A percentile compares a stretch with the other conserved stretches of the same genome.
Evolutionary conservation across 805 yeast genomes (phyloP).

Genomic region (Saccharomyces jurei): DNA sequence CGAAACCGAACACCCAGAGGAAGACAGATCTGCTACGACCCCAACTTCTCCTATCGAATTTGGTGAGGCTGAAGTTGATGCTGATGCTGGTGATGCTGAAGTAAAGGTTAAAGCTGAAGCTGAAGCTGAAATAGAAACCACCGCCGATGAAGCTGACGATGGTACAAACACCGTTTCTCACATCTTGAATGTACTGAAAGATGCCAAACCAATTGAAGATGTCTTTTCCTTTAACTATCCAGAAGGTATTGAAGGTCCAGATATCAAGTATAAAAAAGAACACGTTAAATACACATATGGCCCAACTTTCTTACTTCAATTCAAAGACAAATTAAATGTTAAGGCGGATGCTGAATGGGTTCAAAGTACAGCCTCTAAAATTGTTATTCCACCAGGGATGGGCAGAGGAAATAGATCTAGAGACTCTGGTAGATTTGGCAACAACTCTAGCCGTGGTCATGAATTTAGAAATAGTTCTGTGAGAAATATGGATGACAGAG

Average conservation of each 20-base stretch:
- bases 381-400: constrained; percentile 28
- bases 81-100: constrained; percentile 13
- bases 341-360: constrained; percentile 58
- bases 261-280: constrained; percentile 33
- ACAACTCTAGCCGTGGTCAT: constrained; percentile 31
- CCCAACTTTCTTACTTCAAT: constrained; percentile 72
- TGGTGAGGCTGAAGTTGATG: constrained; percentile 15
- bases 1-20: constrained; percentile 11
- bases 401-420: constrained; percentile 23
- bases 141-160: constrained; percentile 15
- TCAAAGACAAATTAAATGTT: constrained; percentile 50
- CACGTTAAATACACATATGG: constrained; percentile 52
- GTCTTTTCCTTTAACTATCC: constrained; percentile 51
- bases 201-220: constrained; percentile 46
- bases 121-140: constrained; percentile 14
- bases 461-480: constrained; percentile 35
- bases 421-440: constrained; percentile 30
- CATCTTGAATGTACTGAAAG: constrained; percentile 41
- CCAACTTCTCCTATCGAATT: constrained; percentile 1
- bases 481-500: constrained; percentile 40
- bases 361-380: constrained; percentile 22
- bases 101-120: constrained; percentile 11
- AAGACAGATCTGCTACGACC: constrained; percentile 7
- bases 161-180: constrained; percentile 40
- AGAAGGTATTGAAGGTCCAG: constrained; percentile 43